Evolutionary conservation across 768 basidiomycete genomes (phyloP).

Genomic region (Phylloporus sp.): DNA sequence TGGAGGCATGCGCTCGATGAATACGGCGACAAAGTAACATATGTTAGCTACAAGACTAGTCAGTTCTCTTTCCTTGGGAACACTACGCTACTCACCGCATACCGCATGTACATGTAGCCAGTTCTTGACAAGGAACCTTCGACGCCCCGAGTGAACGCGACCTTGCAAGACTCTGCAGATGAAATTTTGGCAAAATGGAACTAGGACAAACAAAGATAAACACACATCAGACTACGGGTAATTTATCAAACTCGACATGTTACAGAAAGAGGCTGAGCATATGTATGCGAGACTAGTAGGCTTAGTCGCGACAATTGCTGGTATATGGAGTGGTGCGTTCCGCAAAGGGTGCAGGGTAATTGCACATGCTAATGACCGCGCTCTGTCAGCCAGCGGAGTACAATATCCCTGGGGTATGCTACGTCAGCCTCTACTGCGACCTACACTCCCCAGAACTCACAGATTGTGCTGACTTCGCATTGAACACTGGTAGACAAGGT

Average conservation of each 20-base stretch:
- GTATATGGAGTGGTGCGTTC: too few relatives aligned
- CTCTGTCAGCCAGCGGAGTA: slow-evolving; percentile 81
- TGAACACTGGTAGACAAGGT: slow-evolving; percentile 61
- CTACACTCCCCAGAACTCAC: slow-evolving; percentile 37
- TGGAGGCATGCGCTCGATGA: slow-evolving; percentile 43
- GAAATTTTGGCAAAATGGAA: slow-evolving; percentile 26
- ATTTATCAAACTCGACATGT: too few relatives aligned
- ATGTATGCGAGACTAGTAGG: too few relatives aligned
- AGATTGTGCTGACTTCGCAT: slow-evolving; percentile 96
- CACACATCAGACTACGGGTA: slow-evolving; percentile 1
- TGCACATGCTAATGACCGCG: slow-evolving; percentile 62
- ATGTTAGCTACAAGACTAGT: slow-evolving; percentile 52
- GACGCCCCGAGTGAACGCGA: slow-evolving; percentile 29
- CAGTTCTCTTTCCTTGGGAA: not conserved
- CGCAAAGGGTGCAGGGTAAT: too few relatives aligned
- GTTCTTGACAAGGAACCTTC: slow-evolving; percentile 28
- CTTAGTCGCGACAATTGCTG: too few relatives aligned
- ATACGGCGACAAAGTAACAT: slow-evolving; percentile 71
- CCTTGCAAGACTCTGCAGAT: slow-evolving; percentile 5
- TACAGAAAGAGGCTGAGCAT: too few relatives aligned
- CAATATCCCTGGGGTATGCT: slow-evolving; percentile 60
- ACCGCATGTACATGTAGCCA: slow-evolving; percentile 40
- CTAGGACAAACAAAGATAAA: slow-evolving; percentile 26
- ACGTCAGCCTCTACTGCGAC: not conserved
- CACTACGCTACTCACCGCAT: slow-evolving; percentile 47